phyloP scores from a whole-genome alignment of 805 yeast species.

The Tetrapisispora iriomotensis region DNA sequence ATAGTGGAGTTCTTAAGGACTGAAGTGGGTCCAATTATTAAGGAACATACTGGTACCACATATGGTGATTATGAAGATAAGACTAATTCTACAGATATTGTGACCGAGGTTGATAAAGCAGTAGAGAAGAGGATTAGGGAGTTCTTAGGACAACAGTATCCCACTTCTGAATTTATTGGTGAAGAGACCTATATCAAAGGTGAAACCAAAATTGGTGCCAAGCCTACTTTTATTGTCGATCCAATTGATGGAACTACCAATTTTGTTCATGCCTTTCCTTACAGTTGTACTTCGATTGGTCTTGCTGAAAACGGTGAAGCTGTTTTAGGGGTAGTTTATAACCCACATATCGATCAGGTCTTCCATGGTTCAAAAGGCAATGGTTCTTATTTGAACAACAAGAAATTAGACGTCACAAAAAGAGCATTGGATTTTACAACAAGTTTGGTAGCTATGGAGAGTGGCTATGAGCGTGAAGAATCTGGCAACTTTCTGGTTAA shows the following conservation, averaged over 20 bases:
- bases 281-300: constrained; percentile 52
- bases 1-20: constrained; percentile 15
- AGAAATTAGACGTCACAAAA: constrained; percentile 25
- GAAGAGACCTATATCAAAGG: constrained; percentile 51
- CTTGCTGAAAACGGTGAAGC: constrained; percentile 40
- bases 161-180: constrained; percentile 46
- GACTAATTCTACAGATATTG: constrained; percentile 52
- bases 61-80: constrained; percentile 42
- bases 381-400: constrained; percentile 45
- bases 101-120: constrained; percentile 49
- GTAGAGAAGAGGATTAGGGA: constrained; percentile 36
- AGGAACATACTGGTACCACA: constrained; percentile 18
- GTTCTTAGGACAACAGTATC: constrained; percentile 33
- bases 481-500: constrained; percentile 44
- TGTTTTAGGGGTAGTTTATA: constrained; percentile 56
- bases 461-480: constrained; percentile 56
- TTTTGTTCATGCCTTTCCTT: constrained; percentile 54
- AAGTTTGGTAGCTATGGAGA: constrained; percentile 48
- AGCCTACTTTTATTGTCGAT: constrained; percentile 55
- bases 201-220: constrained; percentile 35
- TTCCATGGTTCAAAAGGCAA: constrained; percentile 46
- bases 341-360: constrained; percentile 45
- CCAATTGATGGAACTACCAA: constrained; percentile 61
- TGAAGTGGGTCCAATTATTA: constrained; percentile 24
- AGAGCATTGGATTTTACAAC: constrained; percentile 38